These are phyloP conservation scores for Odontarrhena argentea DNA, from an alignment of 345 rosid genomes.

Conservation along the genomic window DNA sequence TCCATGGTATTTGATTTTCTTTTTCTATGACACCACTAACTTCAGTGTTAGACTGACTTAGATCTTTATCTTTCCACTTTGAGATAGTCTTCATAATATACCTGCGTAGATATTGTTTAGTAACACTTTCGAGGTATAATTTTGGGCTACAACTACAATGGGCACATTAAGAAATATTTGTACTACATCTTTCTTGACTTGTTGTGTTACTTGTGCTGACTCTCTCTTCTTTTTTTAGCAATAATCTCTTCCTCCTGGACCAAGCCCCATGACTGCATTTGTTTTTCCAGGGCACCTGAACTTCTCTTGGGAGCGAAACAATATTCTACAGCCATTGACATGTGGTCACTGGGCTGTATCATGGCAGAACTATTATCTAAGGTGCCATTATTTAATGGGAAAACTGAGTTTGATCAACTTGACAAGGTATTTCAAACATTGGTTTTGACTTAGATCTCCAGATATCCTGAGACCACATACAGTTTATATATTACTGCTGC, in stretches of 20 bases:
- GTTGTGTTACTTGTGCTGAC: slow-evolving; percentile 29
- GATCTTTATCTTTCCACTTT: slow-evolving; percentile 11
- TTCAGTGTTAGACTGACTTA: slow-evolving; percentile 17
- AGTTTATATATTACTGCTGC: slow-evolving; percentile 12
- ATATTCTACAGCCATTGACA: slow-evolving; percentile 98
- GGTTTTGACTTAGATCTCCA: slow-evolving; percentile 18
- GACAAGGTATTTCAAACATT: slow-evolving; percentile 67
- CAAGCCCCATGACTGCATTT: slow-evolving; percentile 37
- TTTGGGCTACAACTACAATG: slow-evolving; percentile 8
- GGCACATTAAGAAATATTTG: slow-evolving; percentile 16
- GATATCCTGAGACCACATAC: slow-evolving; percentile 4
- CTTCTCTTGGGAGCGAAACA: slow-evolving; percentile 92
- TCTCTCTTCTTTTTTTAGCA: slow-evolving; percentile 34
- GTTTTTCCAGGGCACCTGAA: slow-evolving; percentile 89
- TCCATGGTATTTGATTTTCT: neutral
- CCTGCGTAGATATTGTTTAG: slow-evolving; percentile 8
- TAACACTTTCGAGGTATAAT: neutral
- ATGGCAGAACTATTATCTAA: slow-evolving; percentile 94
- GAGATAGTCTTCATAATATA: slow-evolving; percentile 9
- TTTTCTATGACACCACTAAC: neutral
- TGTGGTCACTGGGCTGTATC: slow-evolving; percentile 99
- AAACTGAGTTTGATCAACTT: slow-evolving; percentile 94
- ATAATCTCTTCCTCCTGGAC: slow-evolving; percentile 26
- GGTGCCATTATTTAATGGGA: slow-evolving; percentile 91
- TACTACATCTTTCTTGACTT: slow-evolving; percentile 20